Evolutionary conservation across 306 rosid genomes (phyloP).

Genomic region (Trifolium repens): DNA sequence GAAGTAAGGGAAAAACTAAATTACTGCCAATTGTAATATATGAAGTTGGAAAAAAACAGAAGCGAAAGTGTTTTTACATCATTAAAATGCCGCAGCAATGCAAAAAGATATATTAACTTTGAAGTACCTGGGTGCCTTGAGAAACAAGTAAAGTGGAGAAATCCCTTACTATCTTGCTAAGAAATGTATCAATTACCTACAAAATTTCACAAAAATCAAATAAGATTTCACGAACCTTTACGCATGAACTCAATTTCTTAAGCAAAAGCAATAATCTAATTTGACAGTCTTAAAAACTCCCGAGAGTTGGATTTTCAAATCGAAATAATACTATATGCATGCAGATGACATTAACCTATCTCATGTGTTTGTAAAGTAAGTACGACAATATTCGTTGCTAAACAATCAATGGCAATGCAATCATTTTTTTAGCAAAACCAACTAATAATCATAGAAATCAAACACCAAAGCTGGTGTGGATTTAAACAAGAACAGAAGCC

Average conservation of each 20-base stretch:
- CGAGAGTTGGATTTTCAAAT: constrained; percentile 9
- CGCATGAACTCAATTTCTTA: not conserved
- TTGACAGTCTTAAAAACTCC: not conserved
- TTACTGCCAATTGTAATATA: not conserved
- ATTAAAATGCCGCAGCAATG: constrained; percentile 13
- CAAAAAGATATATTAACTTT: constrained; percentile 21
- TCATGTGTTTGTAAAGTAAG: not conserved
- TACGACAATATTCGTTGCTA: not conserved
- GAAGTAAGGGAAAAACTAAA: constrained; percentile 6
- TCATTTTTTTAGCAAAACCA: not conserved
- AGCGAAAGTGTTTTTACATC: constrained; percentile 19
- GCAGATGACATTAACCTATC: not conserved
- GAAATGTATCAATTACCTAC: constrained; percentile 81
- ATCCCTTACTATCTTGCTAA: constrained; percentile 78
- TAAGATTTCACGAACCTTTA: constrained; percentile 31
- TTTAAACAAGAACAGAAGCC: not conserved
- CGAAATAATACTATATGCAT: not conserved
- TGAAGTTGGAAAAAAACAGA: not conserved
- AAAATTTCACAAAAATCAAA: constrained; percentile 37
- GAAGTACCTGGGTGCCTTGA: constrained; percentile 88
- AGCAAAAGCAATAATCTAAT: not conserved
- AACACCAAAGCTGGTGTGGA: not conserved
- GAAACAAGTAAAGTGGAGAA: constrained; percentile 87
- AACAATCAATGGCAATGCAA: not conserved
- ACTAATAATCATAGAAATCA: constrained; percentile 2